Conservation (phyloP, 768 basidiomycete species). For the Dentipellis sp. region DNA sequence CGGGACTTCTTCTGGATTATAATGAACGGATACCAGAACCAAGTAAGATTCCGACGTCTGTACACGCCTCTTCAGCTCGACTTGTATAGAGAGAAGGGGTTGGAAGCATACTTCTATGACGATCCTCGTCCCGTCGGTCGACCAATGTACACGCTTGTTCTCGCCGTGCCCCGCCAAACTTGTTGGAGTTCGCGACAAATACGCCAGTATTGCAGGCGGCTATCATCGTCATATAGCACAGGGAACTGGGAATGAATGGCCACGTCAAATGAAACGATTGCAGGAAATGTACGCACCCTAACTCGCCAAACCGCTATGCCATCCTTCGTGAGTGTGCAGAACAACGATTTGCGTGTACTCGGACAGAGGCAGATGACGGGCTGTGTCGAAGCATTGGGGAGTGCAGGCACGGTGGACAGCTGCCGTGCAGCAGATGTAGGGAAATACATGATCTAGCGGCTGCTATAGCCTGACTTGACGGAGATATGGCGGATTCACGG, state of each 20-base stretch:
- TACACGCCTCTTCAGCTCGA: background rate
- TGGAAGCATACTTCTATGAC: conserved; percentile 59
- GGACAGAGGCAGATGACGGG: conserved; percentile 47
- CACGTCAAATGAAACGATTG: background rate
- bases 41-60: conserved; percentile 79
- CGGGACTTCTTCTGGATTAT: conserved; percentile 41
- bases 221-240: conserved; percentile 19
- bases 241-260: conserved; percentile 3
- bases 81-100: background rate
- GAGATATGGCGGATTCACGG: no score
- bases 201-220: conserved; percentile 66
- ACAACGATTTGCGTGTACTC: conserved; percentile 69
- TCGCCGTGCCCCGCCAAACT: conserved; percentile 82
- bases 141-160: conserved; percentile 69
- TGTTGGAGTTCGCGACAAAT: conserved; percentile 64
- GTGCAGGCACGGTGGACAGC: conserved; percentile 59
- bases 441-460: conserved; percentile 59
- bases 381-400: conserved; percentile 54
- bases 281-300: conserved; percentile 40
- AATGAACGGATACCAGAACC: conserved; percentile 61
- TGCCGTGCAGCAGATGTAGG: conserved; percentile 72
- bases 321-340: conserved; percentile 63
- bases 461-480: background rate
- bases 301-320: conserved; percentile 77
- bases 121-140: conserved; percentile 71